phyloP scores from a whole-genome alignment of 768 basidiomycete species.

The Psilocybe tampanensis region DNA sequence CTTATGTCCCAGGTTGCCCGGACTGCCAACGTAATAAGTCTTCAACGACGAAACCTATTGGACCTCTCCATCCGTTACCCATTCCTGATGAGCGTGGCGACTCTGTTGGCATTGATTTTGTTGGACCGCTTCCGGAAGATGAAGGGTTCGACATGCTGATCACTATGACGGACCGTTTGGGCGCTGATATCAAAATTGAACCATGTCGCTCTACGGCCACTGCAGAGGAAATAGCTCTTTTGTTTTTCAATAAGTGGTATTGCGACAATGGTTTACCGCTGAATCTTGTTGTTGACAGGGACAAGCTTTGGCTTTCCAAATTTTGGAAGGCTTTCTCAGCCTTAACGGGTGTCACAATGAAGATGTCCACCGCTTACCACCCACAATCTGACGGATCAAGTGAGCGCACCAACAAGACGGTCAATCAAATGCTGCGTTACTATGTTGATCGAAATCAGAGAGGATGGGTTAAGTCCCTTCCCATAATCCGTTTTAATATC shows the following conservation, averaged over 20 bases:
- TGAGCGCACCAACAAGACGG: too few species aligned
- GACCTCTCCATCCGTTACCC: constrained; percentile 30
- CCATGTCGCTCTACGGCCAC: constrained; percentile 6
- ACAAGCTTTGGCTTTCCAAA: too few species aligned
- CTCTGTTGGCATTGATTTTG: constrained; percentile 34
- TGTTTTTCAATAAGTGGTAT: constrained; percentile 12
- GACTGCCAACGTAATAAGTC: constrained; percentile 41
- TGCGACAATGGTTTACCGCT: too few species aligned
- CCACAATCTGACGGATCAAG: too few species aligned
- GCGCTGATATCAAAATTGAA: not conserved
- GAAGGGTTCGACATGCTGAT: constrained; percentile 27
- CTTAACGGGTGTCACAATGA: too few species aligned
- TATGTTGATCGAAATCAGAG: too few species aligned
- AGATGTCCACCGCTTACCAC: too few species aligned
- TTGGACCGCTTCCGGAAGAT: constrained; percentile 36
- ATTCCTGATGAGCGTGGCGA: constrained; percentile 23
- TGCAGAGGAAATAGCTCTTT: constrained; percentile 4
- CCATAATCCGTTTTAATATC: too few species aligned
- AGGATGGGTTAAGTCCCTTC: too few species aligned
- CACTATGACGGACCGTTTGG: constrained; percentile 18
- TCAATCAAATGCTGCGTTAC: too few species aligned
- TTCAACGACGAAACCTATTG: constrained; percentile 20
- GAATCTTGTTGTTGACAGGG: too few species aligned
- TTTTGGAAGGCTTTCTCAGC: too few species aligned
- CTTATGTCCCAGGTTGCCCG: constrained; percentile 31